Evolutionary conservation across 208 protist species (phyloP).

Genomic region (Trypanosoma cruzi): DNA sequence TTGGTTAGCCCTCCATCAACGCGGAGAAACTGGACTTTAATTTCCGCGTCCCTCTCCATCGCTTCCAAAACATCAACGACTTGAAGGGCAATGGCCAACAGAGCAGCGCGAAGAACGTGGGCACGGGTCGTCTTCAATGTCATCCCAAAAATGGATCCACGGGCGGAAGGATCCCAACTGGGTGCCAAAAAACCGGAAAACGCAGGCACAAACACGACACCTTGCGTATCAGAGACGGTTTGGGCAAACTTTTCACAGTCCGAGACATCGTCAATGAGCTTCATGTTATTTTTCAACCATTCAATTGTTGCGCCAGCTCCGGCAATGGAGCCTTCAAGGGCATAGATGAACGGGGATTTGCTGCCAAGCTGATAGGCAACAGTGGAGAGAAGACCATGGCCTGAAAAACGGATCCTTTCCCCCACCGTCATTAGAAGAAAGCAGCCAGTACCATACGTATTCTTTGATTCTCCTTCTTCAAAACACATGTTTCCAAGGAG

Average conservation of each 20-base stretch:
- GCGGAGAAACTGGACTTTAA: constrained; percentile 67
- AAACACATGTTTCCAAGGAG: constrained; percentile 97
- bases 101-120: constrained; percentile 89
- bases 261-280: constrained; percentile 61
- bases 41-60: constrained; percentile 81
- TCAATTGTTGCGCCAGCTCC: constrained; percentile 90
- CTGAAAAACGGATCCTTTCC: constrained; percentile 69
- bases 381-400: constrained; percentile 96
- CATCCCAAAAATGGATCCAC: constrained; percentile 94
- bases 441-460: constrained; percentile 98
- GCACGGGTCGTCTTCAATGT: constrained; percentile 84
- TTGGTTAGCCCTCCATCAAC: constrained; percentile 97
- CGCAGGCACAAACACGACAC: constrained; percentile 97
- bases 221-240: constrained; percentile 61
- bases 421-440: constrained; percentile 98
- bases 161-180: constrained; percentile 95
- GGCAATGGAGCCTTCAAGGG: constrained; percentile 94
- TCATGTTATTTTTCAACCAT: constrained; percentile 96
- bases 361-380: constrained; percentile 94
- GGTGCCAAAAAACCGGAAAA: constrained; percentile 98
- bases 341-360: constrained; percentile 50
- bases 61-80: constrained; percentile 84
- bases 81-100: constrained; percentile 93
- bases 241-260: constrained; percentile 73
- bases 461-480: constrained; percentile 93